phyloP scores from a whole-genome alignment of 495 filamentous ascomycete genomes.

The Aspergillus egyptiacus region DNA sequence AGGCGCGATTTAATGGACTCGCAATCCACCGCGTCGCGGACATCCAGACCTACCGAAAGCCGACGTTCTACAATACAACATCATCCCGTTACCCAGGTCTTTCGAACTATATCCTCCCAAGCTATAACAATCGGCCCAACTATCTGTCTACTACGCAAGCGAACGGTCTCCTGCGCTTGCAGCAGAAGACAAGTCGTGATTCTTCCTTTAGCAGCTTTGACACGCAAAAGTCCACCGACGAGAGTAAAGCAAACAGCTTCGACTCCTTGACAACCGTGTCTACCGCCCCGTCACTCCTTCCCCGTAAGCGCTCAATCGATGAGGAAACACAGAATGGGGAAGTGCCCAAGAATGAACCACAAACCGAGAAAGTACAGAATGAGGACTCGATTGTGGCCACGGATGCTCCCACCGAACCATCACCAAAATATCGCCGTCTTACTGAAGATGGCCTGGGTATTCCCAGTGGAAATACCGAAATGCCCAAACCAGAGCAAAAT shows the following conservation, averaged over 20 bases:
- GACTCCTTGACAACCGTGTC: slow-evolving; percentile 9
- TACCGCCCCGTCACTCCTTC: background rate
- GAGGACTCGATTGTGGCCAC: background rate
- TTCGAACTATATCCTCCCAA: background rate
- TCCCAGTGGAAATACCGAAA: background rate
- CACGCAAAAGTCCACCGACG: slow-evolving; percentile 8
- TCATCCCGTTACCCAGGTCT: background rate
- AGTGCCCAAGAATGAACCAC: no score
- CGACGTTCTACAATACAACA: background rate
- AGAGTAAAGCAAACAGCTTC: slow-evolving; percentile 12
- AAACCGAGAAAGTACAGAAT: background rate
- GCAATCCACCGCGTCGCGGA: background rate
- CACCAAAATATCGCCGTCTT: slow-evolving; percentile 14
- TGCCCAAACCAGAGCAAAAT: background rate
- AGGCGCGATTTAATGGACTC: background rate
- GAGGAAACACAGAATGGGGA: background rate
- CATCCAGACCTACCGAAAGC: background rate
- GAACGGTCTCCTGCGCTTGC: no score
- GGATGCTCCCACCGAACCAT: background rate
- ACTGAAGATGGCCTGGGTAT: background rate
- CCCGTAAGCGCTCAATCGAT: slow-evolving; percentile 15
- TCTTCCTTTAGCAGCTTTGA: slow-evolving; percentile 12
- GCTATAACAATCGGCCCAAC: background rate
- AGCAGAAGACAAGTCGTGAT: slow-evolving; percentile 8
- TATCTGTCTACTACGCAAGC: no score